phyloP scores from a whole-genome alignment of 441 rosid species.

The Corymbia calophylla region DNA sequence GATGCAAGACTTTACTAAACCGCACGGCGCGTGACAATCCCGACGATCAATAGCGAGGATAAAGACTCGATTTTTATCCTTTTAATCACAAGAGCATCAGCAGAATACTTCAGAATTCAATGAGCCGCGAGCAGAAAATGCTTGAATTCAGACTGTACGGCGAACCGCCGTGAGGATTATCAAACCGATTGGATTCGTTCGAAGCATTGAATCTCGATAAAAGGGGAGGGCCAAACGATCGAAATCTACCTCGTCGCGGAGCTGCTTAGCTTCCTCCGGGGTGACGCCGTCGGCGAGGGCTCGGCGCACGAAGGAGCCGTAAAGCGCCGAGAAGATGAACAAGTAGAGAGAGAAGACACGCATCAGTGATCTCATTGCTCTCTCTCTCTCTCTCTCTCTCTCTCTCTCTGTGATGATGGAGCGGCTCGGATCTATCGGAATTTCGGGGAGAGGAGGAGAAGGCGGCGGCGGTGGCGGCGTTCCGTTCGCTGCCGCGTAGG shows the following conservation, averaged over 20 bases:
- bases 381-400: not conserved
- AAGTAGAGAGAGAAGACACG: conserved; percentile 5
- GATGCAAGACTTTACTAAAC: not conserved
- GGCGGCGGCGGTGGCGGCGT: not conserved
- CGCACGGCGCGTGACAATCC: not conserved
- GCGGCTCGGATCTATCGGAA: not conserved
- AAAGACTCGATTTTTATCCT: not conserved
- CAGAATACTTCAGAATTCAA: not conserved
- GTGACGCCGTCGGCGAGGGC: conserved; percentile 65
- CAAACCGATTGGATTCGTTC: not conserved
- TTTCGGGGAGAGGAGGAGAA: not conserved
- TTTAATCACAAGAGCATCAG: not conserved
- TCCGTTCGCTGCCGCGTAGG: not conserved
- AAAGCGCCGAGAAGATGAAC: conserved; percentile 6
- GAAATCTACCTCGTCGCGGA: conserved; percentile 78
- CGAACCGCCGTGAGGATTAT: not conserved
- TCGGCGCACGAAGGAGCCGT: conserved; percentile 6
- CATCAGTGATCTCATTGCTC: not conserved
- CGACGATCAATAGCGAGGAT: not conserved
- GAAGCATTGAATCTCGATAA: not conserved
- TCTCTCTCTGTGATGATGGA: not conserved
- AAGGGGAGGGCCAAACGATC: not conserved
- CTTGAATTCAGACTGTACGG: not conserved
- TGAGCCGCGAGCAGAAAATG: not conserved
- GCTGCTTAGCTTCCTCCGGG: conserved; percentile 67